These are phyloP conservation scores for Termitomyces titanicus DNA, from an alignment of 768 basidiomycete species.

Conservation along the genomic window DNA sequence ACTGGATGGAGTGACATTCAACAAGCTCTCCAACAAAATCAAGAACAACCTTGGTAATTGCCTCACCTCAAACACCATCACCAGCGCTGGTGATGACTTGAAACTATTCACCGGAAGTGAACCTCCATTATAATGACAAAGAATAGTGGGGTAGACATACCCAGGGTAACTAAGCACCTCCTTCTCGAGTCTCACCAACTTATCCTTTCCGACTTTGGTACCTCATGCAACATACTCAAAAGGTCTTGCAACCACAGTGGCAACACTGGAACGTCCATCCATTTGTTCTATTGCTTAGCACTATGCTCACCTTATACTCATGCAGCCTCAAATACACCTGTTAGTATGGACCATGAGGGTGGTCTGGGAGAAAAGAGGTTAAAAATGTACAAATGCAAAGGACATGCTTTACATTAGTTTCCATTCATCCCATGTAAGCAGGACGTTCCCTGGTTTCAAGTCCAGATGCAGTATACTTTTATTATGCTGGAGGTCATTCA, in stretches of 20 bases:
- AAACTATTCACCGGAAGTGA: constrained; percentile 28
- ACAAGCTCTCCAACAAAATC: constrained; percentile 66
- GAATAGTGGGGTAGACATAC: constrained; percentile 40
- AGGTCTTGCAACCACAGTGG: too few species aligned
- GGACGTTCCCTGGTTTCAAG: constrained; percentile 90
- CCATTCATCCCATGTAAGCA: constrained; percentile 89
- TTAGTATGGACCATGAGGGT: too few species aligned
- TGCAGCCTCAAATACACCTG: too few species aligned
- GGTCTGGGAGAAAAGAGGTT: constrained; percentile 48
- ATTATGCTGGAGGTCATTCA: constrained; percentile 50
- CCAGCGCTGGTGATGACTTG: constrained; percentile 47
- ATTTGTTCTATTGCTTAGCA: too few species aligned
- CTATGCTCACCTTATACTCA: too few species aligned
- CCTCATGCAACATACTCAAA: too few species aligned
- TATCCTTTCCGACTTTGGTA: too few species aligned
- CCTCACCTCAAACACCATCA: constrained; percentile 61
- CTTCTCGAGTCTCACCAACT: constrained; percentile 62
- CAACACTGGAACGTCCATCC: too few species aligned
- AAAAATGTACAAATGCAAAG: background rate
- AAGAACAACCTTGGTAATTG: constrained; percentile 69
- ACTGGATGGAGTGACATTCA: constrained; percentile 55
- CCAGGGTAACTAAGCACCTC: constrained; percentile 78
- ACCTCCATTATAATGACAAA: background rate
- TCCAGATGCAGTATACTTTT: constrained; percentile 89
- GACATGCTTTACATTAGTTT: constrained; percentile 58